Conservation (phyloP, 2,329 filamentous ascomycete species). For the Aulographum hederae region DNA sequence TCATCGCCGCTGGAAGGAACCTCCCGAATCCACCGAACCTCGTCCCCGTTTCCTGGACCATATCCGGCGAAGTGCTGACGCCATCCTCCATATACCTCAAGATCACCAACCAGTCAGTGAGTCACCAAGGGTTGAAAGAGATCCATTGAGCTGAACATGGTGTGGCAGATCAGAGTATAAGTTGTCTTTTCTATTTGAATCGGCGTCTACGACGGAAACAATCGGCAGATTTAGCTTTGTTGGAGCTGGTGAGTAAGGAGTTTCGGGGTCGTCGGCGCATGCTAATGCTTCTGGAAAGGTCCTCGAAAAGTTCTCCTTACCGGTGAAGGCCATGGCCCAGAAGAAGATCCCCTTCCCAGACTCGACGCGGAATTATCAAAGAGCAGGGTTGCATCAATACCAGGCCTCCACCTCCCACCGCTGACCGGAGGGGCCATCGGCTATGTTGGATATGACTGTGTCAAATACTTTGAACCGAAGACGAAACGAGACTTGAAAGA, state of each 20-base stretch:
- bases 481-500: constrained; percentile 74
- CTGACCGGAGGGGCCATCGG: constrained; percentile 86
- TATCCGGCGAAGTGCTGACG: constrained; percentile 82
- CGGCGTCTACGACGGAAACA: constrained; percentile 75
- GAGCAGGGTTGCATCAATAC: constrained; percentile 65
- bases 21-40: constrained; percentile 51
- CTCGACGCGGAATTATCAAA: constrained; percentile 67
- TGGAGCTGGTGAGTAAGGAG: constrained; percentile 43
- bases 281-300: constrained; percentile 20
- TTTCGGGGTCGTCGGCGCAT: not conserved
- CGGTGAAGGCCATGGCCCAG: constrained; percentile 68
- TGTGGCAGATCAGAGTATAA: constrained; percentile 42
- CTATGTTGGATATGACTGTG: constrained; percentile 94
- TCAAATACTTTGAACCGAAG: constrained; percentile 94
- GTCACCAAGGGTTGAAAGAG: constrained; percentile 2
- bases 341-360: constrained; percentile 58
- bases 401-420: constrained; percentile 65
- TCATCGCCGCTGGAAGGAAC: constrained; percentile 32
- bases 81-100: constrained; percentile 93
- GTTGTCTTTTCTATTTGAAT: constrained; percentile 89
- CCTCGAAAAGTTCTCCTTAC: constrained; percentile 67
- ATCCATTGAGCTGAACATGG: not conserved
- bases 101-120: constrained; percentile 51
- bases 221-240: constrained; percentile 94
- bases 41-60: constrained; percentile 65